Conservation (phyloP, 2,329 filamentous ascomycete species). For the Arthrobotrys entomopaga region DNA sequence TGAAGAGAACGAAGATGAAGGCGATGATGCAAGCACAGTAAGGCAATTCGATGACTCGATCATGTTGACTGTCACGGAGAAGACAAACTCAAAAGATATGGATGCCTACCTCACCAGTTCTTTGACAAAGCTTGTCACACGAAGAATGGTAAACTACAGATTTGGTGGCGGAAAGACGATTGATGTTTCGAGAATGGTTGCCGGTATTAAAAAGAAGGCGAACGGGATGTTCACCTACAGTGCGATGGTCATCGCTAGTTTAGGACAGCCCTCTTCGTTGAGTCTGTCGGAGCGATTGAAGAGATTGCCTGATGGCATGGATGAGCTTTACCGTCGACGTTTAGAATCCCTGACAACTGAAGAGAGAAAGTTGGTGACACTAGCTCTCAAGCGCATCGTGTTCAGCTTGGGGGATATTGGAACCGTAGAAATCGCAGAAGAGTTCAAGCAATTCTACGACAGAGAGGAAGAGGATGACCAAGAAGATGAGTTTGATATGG, state of each 20-base stretch:
- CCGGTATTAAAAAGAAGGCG: slow-evolving; percentile 52
- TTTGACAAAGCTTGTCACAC: slow-evolving; percentile 34
- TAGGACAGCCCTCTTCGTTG: slow-evolving; percentile 44
- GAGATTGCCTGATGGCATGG: slow-evolving; percentile 48
- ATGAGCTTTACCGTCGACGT: slow-evolving; percentile 44
- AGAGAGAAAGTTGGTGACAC: slow-evolving; percentile 43
- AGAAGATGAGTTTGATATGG: slow-evolving; percentile 16
- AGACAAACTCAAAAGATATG: slow-evolving; percentile 51
- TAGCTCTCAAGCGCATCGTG: slow-evolving; percentile 48
- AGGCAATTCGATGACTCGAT: slow-evolving; percentile 40
- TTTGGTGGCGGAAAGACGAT: slow-evolving; percentile 29
- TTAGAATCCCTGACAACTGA: slow-evolving; percentile 42
- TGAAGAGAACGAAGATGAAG: background rate
- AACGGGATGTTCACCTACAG: slow-evolving; percentile 54
- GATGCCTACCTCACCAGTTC: slow-evolving; percentile 40
- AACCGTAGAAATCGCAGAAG: slow-evolving; percentile 51
- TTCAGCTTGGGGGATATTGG: slow-evolving; percentile 41
- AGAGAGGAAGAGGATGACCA: slow-evolving; percentile 19
- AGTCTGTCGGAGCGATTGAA: slow-evolving; percentile 43
- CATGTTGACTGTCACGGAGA: slow-evolving; percentile 43
- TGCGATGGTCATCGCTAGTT: slow-evolving; percentile 51
- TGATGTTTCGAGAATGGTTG: slow-evolving; percentile 45
- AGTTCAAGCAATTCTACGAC: slow-evolving; percentile 47
- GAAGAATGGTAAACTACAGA: slow-evolving; percentile 45
- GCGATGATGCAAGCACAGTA: slow-evolving; percentile 1